Percentiles rank a stretch among this genome's conserved stretches.
Conservation (phyloP, 192 early-diverging fungal genomes). For the Entomortierella parvispora region DNA sequence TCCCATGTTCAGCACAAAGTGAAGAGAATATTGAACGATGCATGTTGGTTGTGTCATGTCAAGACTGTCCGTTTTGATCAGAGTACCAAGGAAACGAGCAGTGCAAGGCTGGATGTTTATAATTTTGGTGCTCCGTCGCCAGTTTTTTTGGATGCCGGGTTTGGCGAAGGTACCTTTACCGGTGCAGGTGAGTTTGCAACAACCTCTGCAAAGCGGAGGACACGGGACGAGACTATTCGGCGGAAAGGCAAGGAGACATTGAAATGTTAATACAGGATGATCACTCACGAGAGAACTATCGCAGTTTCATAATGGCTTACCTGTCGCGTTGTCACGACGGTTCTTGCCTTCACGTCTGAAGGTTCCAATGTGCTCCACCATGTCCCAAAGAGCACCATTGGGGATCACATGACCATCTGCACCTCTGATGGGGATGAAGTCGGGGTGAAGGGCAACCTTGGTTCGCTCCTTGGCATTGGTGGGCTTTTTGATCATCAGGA, state of each 20-base stretch:
- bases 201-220: constrained; percentile 65
- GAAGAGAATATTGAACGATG: too few relatives aligned
- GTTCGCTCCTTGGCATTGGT: constrained; percentile 54
- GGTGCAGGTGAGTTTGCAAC: constrained; percentile 54
- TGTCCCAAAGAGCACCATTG: constrained; percentile 76
- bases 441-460: constrained; percentile 57
- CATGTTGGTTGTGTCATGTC: too few relatives aligned
- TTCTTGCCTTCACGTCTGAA: constrained; percentile 89
- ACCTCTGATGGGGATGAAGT: constrained; percentile 57
- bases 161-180: constrained; percentile 48
- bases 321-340: constrained; percentile 83
- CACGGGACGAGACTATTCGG: constrained; percentile 59
- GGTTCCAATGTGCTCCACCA: constrained; percentile 81
- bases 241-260: too few relatives aligned
- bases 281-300: neutral
- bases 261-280: too few relatives aligned
- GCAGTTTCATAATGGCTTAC: constrained; percentile 32
- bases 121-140: constrained; percentile 47
- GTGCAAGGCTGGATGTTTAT: constrained; percentile 20
- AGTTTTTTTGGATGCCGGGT: constrained; percentile 37
- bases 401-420: constrained; percentile 61
- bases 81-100: too few relatives aligned
- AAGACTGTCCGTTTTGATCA: too few relatives aligned
- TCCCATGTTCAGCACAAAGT: neutral
- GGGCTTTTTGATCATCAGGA: constrained; percentile 65